These are phyloP conservation scores for Ceratobasidium theobromae DNA, from an alignment of 1,284 basidiomycete genomes.

Conservation along the genomic window DNA sequence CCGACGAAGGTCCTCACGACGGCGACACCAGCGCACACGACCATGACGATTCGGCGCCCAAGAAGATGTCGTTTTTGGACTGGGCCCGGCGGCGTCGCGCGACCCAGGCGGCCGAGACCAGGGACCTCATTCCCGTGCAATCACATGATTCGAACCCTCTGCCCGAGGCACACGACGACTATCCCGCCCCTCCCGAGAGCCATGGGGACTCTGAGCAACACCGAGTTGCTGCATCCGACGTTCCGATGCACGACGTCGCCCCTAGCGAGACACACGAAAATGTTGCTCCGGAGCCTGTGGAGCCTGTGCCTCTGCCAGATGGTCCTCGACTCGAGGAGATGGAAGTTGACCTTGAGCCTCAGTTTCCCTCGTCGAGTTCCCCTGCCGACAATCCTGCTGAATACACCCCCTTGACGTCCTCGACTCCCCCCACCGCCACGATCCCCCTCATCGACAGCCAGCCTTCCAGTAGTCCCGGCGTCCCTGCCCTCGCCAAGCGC, in stretches of 20 bases:
- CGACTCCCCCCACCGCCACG: background rate
- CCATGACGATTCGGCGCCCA: constrained; percentile 13
- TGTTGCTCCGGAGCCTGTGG: no score
- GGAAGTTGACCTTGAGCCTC: constrained; percentile 5
- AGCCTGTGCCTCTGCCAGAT: background rate
- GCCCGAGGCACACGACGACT: background rate
- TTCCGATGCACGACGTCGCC: no score
- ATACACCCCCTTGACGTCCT: no score
- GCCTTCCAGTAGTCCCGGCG: constrained; percentile 3
- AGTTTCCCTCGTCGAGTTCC: background rate
- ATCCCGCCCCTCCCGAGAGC: background rate
- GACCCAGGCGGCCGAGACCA: constrained; percentile 4
- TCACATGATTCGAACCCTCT: background rate
- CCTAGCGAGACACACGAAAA: no score
- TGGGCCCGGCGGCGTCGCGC: constrained; percentile 20
- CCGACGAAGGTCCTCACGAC: background rate
- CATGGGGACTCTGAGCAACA: no score
- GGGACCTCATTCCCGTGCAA: background rate
- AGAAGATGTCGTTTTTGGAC: constrained; percentile 26
- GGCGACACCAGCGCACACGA: background rate
- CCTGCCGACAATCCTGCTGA: no score
- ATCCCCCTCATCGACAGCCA: background rate
- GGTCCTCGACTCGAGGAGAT: background rate
- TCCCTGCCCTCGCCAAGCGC: background rate
- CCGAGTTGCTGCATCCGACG: no score